Conservation (phyloP, 768 basidiomycete species). For the Pulveroboletus ravenelii region DNA sequence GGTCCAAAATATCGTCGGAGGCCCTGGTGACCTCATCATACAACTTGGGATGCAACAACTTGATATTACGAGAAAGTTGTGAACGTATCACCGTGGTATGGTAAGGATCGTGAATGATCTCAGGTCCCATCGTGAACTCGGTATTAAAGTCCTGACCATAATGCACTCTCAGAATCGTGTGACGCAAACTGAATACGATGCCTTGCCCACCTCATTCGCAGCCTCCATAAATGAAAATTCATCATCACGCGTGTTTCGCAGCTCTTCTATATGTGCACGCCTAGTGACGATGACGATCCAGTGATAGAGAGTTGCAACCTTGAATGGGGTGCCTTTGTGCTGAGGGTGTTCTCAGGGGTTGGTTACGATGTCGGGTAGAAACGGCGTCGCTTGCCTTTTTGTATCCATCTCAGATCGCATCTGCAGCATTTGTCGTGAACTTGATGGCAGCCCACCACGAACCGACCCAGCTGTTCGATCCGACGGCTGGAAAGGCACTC, state of each 20-base stretch:
- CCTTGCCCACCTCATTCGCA: slow-evolving; percentile 28
- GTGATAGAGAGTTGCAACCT: slow-evolving; percentile 23
- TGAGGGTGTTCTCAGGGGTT: slow-evolving; percentile 1
- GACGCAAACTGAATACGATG: too few species aligned
- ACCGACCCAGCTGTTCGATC: slow-evolving; percentile 19
- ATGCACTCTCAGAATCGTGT: neutral
- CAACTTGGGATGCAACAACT: slow-evolving; percentile 35
- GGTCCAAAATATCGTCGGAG: slow-evolving; percentile 35
- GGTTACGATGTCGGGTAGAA: neutral
- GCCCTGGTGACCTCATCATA: slow-evolving; percentile 40
- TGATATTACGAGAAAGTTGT: slow-evolving; percentile 36
- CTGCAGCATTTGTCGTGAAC: slow-evolving; percentile 13
- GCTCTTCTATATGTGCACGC: slow-evolving; percentile 33
- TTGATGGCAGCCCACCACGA: slow-evolving; percentile 24
- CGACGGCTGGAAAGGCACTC: slow-evolving; percentile 28
- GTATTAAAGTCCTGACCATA: slow-evolving; percentile 30
- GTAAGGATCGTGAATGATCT: slow-evolving; percentile 26
- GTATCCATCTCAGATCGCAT: slow-evolving; percentile 30
- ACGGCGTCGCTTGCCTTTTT: slow-evolving; percentile 16
- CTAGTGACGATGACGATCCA: slow-evolving; percentile 39
- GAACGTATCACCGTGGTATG: slow-evolving; percentile 26
- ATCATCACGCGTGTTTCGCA: slow-evolving; percentile 37
- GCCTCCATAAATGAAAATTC: slow-evolving; percentile 33
- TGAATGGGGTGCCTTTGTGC: slow-evolving; percentile 28
- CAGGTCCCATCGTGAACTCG: slow-evolving; percentile 33